Percentiles rank a stretch among this genome's conserved stretches.
phyloP scores from a whole-genome alignment of 2,329 filamentous ascomycete genomes.

The Stylonectria norvegica region DNA sequence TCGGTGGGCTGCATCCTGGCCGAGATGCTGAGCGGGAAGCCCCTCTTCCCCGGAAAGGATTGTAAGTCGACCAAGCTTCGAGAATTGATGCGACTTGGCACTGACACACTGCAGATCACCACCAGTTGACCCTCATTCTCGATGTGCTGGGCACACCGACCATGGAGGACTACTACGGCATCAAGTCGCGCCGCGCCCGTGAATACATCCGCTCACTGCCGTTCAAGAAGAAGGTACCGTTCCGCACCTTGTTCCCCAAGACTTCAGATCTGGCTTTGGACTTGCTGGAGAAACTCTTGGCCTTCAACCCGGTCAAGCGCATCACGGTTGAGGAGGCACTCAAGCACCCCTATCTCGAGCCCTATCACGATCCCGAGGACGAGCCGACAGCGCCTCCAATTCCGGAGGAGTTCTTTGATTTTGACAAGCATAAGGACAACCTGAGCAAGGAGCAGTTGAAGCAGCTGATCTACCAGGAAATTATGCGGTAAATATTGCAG shows the following conservation, averaged over 20 bases:
- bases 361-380: slow-evolving; percentile 97
- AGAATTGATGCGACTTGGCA: background rate
- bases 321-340: slow-evolving; percentile 97
- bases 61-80: slow-evolving; percentile 56
- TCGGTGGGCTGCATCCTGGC: slow-evolving; percentile 97
- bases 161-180: slow-evolving; percentile 99
- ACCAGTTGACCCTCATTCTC: slow-evolving; percentile 94
- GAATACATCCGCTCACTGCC: slow-evolving; percentile 98
- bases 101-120: slow-evolving; percentile 66
- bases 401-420: slow-evolving; percentile 98
- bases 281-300: slow-evolving; percentile 88
- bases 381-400: slow-evolving; percentile 96
- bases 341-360: slow-evolving; percentile 96
- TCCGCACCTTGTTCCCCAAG: slow-evolving; percentile 96
- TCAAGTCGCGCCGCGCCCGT: slow-evolving; percentile 94
- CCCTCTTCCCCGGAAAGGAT: slow-evolving; percentile 96
- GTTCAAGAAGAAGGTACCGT: slow-evolving; percentile 99
- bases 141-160: slow-evolving; percentile 97
- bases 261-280: slow-evolving; percentile 97
- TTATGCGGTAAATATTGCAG: slow-evolving; percentile 57
- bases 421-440: slow-evolving; percentile 99
- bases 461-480: slow-evolving; percentile 95
- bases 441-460: slow-evolving; percentile 98
- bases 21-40: slow-evolving; percentile 98
- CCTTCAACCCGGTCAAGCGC: slow-evolving; percentile 97